phyloP scores from a whole-genome alignment of 192 early-diverging fungal species.

The Spinellus fusiger region DNA sequence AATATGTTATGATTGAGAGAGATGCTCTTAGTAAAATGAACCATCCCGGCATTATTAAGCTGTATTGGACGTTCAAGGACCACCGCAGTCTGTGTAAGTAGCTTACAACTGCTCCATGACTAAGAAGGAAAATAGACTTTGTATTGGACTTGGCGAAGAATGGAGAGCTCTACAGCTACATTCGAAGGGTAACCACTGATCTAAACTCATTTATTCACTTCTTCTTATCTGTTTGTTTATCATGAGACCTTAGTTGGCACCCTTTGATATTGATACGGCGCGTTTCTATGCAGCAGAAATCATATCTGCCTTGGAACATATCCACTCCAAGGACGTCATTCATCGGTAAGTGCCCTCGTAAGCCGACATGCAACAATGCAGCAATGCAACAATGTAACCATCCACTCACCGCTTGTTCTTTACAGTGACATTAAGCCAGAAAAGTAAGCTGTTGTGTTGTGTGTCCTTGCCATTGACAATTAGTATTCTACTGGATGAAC shows the following conservation, averaged over 20 bases:
- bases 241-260: constrained; percentile 51
- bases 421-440: constrained; percentile 94
- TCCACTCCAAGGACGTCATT: constrained; percentile 80
- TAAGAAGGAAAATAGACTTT: constrained; percentile 81
- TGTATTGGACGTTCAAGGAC: constrained; percentile 97
- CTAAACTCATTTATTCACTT: background rate
- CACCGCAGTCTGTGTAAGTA: constrained; percentile 66
- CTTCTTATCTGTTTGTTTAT: constrained; percentile 6
- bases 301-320: constrained; percentile 77
- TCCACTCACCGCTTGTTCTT: background rate
- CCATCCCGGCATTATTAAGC: constrained; percentile 87
- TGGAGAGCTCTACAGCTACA: constrained; percentile 85
- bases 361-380: background rate
- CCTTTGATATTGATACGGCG: constrained; percentile 65
- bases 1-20: constrained; percentile 94
- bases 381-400: background rate
- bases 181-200: constrained; percentile 55
- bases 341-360: background rate
- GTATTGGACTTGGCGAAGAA: constrained; percentile 85
- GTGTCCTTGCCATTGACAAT: background rate
- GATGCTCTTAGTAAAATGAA: constrained; percentile 78
- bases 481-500: constrained; percentile 79
- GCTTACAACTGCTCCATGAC: background rate
- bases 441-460: constrained; percentile 44
- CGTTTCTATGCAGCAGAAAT: constrained; percentile 89